phyloP scores from a whole-genome alignment of 805 yeast genomes.

The Saturnispora kantuleensis region DNA sequence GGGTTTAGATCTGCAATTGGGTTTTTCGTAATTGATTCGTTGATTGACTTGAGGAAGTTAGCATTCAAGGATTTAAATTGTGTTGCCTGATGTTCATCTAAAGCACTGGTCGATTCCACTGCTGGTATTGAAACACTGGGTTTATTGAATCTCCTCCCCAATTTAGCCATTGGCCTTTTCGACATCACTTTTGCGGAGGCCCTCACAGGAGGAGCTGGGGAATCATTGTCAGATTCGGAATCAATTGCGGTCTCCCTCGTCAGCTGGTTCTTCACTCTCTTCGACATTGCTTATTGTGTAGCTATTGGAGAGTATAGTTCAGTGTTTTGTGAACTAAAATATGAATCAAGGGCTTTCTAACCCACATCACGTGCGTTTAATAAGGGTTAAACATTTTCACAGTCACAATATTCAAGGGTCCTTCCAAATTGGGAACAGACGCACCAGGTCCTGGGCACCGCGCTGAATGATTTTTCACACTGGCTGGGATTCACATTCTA shows the following conservation, averaged over 20 bases:
- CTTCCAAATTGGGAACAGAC: too few relatives aligned
- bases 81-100: constrained; percentile 28
- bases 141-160: constrained; percentile 10
- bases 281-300: constrained; percentile 20
- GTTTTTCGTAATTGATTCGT: constrained; percentile 30
- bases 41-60: constrained; percentile 43
- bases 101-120: neutral
- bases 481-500: too few relatives aligned
- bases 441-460: too few relatives aligned
- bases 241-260: constrained; percentile 23
- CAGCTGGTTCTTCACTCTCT: constrained; percentile 59
- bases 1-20: constrained; percentile 48
- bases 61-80: constrained; percentile 59
- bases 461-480: too few relatives aligned
- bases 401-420: too few relatives aligned
- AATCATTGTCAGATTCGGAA: constrained; percentile 29
- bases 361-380: constrained; percentile 2
- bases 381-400: neutral
- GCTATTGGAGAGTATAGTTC: neutral
- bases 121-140: neutral
- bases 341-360: neutral
- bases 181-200: constrained; percentile 61
- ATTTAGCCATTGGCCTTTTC: constrained; percentile 50
- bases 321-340: neutral
- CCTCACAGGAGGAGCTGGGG: constrained; percentile 25